Evolutionary conservation across 306 rosid species (phyloP).

Genomic region (Delonix regia): DNA sequence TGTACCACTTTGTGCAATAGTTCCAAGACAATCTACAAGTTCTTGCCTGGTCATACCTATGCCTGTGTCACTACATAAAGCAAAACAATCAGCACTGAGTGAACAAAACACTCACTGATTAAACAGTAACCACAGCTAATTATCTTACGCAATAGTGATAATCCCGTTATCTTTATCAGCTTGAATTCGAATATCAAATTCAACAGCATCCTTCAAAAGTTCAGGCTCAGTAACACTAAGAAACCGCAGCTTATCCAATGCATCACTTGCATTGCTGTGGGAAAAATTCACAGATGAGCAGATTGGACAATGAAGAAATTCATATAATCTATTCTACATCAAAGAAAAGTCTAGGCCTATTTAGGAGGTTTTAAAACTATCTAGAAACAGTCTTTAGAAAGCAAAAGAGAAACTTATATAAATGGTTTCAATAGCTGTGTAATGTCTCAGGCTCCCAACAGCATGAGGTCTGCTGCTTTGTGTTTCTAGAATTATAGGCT

Average conservation of each 20-base stretch:
- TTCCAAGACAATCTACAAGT: slow-evolving; percentile 95
- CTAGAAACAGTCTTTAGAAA: neutral
- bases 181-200: slow-evolving; percentile 81
- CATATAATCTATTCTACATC: neutral
- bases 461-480: neutral
- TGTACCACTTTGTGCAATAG: slow-evolving; percentile 99
- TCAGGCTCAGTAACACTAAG: slow-evolving; percentile 84
- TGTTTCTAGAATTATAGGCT: neutral
- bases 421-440: neutral
- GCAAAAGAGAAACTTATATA: neutral
- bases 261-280: slow-evolving; percentile 96
- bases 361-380: neutral
- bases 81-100: slow-evolving; percentile 21
- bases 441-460: neutral
- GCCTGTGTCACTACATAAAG: slow-evolving; percentile 78
- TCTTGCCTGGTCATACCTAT: slow-evolving; percentile 95
- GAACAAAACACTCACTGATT: neutral
- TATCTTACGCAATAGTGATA: slow-evolving; percentile 71
- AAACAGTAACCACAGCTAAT: neutral
- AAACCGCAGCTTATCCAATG: slow-evolving; percentile 94
- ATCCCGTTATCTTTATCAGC: slow-evolving; percentile 87
- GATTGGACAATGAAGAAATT: slow-evolving; percentile 1
- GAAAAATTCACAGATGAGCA: slow-evolving; percentile 24
- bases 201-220: slow-evolving; percentile 73
- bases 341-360: neutral